Conservation (phyloP, 164 flowering plant genomes). For the Aristolochia fimbriata region DNA sequence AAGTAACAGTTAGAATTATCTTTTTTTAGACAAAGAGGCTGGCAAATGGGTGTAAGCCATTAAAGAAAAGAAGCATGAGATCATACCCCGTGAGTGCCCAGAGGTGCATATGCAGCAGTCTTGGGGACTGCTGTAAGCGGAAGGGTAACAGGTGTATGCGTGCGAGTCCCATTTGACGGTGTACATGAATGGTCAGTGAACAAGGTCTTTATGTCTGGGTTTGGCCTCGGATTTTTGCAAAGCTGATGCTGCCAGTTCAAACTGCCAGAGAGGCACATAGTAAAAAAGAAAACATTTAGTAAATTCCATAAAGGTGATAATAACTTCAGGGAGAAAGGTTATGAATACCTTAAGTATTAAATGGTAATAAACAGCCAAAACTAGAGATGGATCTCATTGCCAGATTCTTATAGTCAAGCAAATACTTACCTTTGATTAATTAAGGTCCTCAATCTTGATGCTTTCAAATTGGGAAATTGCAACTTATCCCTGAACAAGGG, state of each 20-base stretch:
- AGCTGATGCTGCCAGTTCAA: conserved; percentile 98
- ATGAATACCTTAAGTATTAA: too few species aligned
- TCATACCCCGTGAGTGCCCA: conserved; percentile 74
- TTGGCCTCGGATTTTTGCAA: conserved; percentile 84
- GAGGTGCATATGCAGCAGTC: conserved; percentile 50
- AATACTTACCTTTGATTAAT: conserved; percentile 75
- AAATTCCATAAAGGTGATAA: neutral
- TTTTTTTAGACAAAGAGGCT: neutral
- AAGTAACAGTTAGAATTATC: neutral
- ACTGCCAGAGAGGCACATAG: conserved; percentile 24
- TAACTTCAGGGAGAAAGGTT: too few species aligned
- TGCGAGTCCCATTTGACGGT: conserved; percentile 75
- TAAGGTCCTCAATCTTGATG: conserved; percentile 70
- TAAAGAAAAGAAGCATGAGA: conserved; percentile 4
- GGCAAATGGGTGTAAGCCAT: neutral
- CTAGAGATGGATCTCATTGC: neutral
- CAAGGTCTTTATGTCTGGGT: conserved; percentile 91
- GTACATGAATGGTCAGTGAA: conserved; percentile 75
- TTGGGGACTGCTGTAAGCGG: conserved; percentile 67
- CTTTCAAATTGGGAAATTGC: conserved; percentile 59
- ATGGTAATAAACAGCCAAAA: neutral
- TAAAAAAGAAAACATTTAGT: neutral
- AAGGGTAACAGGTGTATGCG: conserved; percentile 57
- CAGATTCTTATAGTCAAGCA: neutral
- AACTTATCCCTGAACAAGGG: conserved; percentile 89